These are phyloP conservation scores for Solanum hybrid DNA, from an alignment of 305 asterid genomes.

Conservation along the genomic window DNA sequence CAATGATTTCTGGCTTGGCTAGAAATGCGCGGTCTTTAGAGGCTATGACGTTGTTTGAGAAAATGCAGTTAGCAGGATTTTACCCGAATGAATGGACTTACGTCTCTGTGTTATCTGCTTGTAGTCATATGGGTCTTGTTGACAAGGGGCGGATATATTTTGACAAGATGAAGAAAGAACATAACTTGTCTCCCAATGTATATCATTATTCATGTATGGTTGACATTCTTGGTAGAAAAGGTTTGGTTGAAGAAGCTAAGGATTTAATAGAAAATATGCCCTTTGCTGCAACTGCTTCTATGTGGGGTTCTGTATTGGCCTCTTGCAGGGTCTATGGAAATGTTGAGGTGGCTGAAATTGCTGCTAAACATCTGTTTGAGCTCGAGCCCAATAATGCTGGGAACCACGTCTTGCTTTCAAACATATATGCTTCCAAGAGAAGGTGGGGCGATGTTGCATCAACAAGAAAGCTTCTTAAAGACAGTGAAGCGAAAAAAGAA, in stretches of 20 bases:
- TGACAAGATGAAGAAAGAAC: slow-evolving; percentile 47
- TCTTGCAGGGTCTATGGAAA: slow-evolving; percentile 55
- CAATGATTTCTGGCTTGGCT: slow-evolving; percentile 76
- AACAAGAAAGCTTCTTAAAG: slow-evolving; percentile 56
- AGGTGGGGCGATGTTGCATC: slow-evolving; percentile 70
- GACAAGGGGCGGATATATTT: slow-evolving; percentile 60
- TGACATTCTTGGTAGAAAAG: slow-evolving; percentile 64
- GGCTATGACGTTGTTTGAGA: slow-evolving; percentile 70
- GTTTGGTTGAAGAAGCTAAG: slow-evolving; percentile 57
- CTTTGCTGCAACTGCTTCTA: slow-evolving; percentile 61
- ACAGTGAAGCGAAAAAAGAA: slow-evolving; percentile 60
- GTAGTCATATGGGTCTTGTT: slow-evolving; percentile 74
- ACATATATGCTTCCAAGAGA: slow-evolving; percentile 59
- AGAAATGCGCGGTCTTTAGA: slow-evolving; percentile 52
- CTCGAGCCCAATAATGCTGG: slow-evolving; percentile 78
- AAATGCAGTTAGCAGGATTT: slow-evolving; percentile 57
- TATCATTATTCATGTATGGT: slow-evolving; percentile 74
- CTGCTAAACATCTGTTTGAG: slow-evolving; percentile 55
- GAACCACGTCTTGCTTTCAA: slow-evolving; percentile 64
- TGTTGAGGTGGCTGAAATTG: slow-evolving; percentile 63
- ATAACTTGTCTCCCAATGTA: slow-evolving; percentile 38
- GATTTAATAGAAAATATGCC: slow-evolving; percentile 59
- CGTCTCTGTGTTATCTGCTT: slow-evolving; percentile 57
- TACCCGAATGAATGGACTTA: slow-evolving; percentile 54
- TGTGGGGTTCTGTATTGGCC: slow-evolving; percentile 83